Percentiles rank a stretch among this genome's conserved stretches.
These are phyloP conservation scores for Sporothrix pseudoabietina DNA, from an alignment of 2,329 filamentous ascomycete genomes.

Conservation along the genomic window DNA sequence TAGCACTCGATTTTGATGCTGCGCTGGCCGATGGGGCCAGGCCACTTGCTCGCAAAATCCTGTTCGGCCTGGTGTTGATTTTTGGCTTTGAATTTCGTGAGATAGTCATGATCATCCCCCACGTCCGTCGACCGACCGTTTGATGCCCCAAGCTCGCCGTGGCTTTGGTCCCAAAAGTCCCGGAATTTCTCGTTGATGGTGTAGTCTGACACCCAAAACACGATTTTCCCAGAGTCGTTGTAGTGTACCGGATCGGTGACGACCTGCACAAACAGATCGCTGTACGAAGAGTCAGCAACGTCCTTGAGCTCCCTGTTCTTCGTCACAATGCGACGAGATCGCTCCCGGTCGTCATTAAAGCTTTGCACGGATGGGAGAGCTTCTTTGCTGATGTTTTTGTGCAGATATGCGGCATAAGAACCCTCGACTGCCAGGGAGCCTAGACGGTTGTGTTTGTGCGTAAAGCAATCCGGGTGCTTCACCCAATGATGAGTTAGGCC, in stretches of 20 bases:
- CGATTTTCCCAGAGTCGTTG: conserved; percentile 48
- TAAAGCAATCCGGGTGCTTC: background rate
- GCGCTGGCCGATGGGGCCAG: conserved; percentile 71
- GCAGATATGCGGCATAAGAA: conserved; percentile 53
- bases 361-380: conserved; percentile 47
- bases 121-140: conserved; percentile 52
- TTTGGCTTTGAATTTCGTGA: conserved; percentile 35
- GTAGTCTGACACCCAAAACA: conserved; percentile 81
- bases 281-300: conserved; percentile 58
- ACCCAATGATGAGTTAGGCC: background rate
- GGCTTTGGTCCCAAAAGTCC: conserved; percentile 58
- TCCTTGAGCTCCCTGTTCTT: conserved; percentile 70
- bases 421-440: conserved; percentile 39
- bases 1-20: conserved; percentile 73
- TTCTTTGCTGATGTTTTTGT: conserved; percentile 49
- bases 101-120: conserved; percentile 54
- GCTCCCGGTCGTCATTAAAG: conserved; percentile 47
- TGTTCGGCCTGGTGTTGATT: background rate
- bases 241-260: conserved; percentile 54
- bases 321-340: conserved; percentile 50
- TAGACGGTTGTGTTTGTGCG: background rate
- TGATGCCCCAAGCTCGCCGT: conserved; percentile 34
- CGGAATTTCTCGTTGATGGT: conserved; percentile 60
- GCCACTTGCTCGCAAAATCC: conserved; percentile 52
- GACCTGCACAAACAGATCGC: conserved; percentile 72